Conservation (phyloP, 2,329 filamentous ascomycete species). For the Nannizzia gypsea region DNA sequence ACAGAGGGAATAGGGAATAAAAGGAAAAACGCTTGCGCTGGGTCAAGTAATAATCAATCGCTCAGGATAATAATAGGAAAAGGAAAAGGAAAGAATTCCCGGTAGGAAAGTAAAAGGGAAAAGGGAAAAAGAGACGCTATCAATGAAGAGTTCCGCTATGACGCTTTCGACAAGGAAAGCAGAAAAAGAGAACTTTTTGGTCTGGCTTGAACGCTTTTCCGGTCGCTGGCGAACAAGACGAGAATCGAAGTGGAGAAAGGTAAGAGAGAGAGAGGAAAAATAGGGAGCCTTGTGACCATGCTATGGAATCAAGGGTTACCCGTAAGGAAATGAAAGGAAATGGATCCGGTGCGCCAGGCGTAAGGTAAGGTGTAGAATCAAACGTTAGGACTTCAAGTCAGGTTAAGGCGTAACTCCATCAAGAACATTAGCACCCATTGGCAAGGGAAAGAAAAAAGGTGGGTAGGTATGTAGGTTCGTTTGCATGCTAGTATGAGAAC, state of each 20-base stretch:
- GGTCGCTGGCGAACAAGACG: neutral
- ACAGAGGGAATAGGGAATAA: neutral
- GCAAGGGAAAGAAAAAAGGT: neutral
- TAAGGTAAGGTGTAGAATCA: neutral
- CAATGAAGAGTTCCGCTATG: neutral
- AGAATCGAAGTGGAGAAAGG: neutral
- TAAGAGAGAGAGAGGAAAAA: neutral
- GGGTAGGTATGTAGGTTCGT: neutral
- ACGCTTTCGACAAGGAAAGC: neutral
- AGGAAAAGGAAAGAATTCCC: neutral
- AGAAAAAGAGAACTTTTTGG: neutral
- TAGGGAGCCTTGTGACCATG: neutral
- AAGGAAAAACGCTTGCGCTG: neutral
- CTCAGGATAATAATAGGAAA: neutral
- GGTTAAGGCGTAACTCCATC: slow-evolving; percentile 6
- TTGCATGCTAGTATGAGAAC: slow-evolving; percentile 29
- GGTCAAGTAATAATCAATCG: neutral
- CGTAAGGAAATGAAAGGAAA: neutral
- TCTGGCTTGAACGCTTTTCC: neutral
- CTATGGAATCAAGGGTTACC: neutral
- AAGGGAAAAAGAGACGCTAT: neutral
- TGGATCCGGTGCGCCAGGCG: neutral
- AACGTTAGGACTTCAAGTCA: slow-evolving; percentile 5
- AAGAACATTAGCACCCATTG: slow-evolving; percentile 3
- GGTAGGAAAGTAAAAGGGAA: neutral